These are phyloP conservation scores for Phytophthora nicotianae DNA, from an alignment of 352 stramenopile genomes.

Conservation along the genomic window DNA sequence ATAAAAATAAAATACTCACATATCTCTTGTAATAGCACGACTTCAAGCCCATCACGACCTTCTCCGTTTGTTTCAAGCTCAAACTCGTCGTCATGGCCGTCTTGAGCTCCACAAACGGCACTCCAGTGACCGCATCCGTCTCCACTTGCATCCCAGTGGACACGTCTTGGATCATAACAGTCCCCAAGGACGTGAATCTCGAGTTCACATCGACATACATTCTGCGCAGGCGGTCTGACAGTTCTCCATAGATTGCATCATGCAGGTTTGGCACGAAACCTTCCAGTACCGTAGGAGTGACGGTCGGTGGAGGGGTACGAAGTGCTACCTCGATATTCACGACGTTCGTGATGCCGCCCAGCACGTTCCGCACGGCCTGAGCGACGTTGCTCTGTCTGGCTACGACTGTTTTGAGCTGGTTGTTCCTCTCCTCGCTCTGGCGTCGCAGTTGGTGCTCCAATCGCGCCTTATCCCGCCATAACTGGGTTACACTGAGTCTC, in stretches of 20 bases:
- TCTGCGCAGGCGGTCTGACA: conserved; percentile 11
- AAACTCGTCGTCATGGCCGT: conserved; percentile 4
- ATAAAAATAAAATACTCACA: conserved; percentile 15
- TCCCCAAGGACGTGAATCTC: not conserved
- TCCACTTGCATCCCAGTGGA: conserved; percentile 15
- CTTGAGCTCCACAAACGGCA: conserved; percentile 27
- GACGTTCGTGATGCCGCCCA: conserved; percentile 16
- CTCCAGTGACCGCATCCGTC: conserved; percentile 9
- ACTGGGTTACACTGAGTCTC: conserved; percentile 1
- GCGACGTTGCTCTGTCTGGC: conserved; percentile 21
- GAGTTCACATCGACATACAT: conserved; percentile 18
- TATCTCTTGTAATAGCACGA: conserved; percentile 14
- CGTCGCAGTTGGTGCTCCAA: conserved; percentile 17
- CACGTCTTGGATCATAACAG: not conserved
- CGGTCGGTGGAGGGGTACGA: conserved; percentile 15
- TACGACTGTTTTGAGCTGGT: conserved; percentile 15
- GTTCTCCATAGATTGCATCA: conserved; percentile 27
- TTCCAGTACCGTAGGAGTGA: conserved; percentile 5
- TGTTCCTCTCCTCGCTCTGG: conserved; percentile 19
- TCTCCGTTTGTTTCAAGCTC: not conserved
- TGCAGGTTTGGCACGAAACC: conserved; percentile 26
- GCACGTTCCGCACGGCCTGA: conserved; percentile 9
- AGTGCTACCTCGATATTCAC: conserved; percentile 30
- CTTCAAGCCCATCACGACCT: conserved; percentile 14
- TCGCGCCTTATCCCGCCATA: conserved; percentile 19